Evolutionary conservation across 441 rosid genomes (phyloP), one percentile per base, ranked within the genome.

Genomic region (Syzygium syzygioides): DNA sequence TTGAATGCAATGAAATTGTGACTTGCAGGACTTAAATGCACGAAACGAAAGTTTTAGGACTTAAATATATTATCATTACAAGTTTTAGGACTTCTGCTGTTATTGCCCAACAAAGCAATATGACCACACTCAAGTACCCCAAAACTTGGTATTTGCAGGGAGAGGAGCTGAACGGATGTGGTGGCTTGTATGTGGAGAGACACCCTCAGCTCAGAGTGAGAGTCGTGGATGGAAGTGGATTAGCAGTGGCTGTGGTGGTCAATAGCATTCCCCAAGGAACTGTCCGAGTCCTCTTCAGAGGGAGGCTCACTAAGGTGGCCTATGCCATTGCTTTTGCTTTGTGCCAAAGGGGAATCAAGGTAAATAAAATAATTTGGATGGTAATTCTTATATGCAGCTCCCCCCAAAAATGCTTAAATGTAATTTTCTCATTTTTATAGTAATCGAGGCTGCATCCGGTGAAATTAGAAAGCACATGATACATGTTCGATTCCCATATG

Each of bases 181-280:
- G 98, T 14, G 94, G 91, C 52, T 14, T 91, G 9, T 94, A 93
- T 53, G 90, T 94, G 60, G 87, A 88, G 20, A 95, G 87, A 92
- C 83, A 95, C 88, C 96, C 94, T 9, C 60, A 60, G 79, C 89
- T 96, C 34, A 94, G 90, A 88, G 87, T 91, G 55, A 96, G 91
- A 86, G 87, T 96, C 85, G 97, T 96, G 83, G 98, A 96, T 86
- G 97, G 99, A 52, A 96, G 94, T 79, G 92, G 96, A 87, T 89
- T 95, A 68, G 95, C 94, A 14, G 94, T 89, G 15, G 96, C 96
- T 32, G 91, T 93, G 55, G 93, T 96, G 68, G 52, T 94, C 7
- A 94, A 95, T n/a, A 93, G 91, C 91, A 92, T 95, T 56, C 99
- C 98, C 0, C 87, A 91, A 89, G 95, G 95, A 62, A 93, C 96